phyloP scores from a whole-genome alignment of 129 eudicot genomes.

The Logfia minima region DNA sequence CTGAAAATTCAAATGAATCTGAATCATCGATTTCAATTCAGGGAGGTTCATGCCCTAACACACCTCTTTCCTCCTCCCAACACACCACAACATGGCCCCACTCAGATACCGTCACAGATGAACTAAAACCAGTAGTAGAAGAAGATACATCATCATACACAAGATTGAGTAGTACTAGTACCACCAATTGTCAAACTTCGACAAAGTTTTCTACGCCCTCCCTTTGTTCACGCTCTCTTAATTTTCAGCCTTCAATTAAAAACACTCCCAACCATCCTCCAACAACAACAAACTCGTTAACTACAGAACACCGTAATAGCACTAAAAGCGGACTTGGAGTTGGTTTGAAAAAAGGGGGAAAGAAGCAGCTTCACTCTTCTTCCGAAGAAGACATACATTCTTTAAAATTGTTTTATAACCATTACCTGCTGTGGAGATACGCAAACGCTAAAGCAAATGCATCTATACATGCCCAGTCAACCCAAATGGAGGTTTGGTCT shows the following conservation, averaged over 20 bases:
- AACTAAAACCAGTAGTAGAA: slow-evolving; percentile 2
- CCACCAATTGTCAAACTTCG: slow-evolving; percentile 17
- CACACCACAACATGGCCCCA: slow-evolving; percentile 24
- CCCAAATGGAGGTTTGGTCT: slow-evolving; percentile 73
- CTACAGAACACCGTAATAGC: slow-evolving; percentile 53
- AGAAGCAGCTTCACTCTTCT: slow-evolving; percentile 36
- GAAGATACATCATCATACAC: slow-evolving; percentile 30
- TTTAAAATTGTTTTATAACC: slow-evolving; percentile 68
- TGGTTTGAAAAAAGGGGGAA: slow-evolving; percentile 50
- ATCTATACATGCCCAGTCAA: slow-evolving; percentile 51
- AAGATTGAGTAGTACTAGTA: slow-evolving; percentile 39
- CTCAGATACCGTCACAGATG: slow-evolving; percentile 44
- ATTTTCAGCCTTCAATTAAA: slow-evolving; percentile 39
- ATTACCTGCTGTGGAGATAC: slow-evolving; percentile 62
- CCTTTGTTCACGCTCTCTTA: slow-evolving; percentile 68
- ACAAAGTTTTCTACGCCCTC: slow-evolving; percentile 35
- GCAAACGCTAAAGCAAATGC: slow-evolving; percentile 87
- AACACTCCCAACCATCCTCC: not conserved
- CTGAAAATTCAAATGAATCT: not conserved
- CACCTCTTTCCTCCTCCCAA: slow-evolving; percentile 41
- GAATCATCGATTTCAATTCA: slow-evolving; percentile 27
- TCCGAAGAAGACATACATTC: slow-evolving; percentile 62
- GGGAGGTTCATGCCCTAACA: slow-evolving; percentile 52
- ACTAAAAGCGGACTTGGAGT: slow-evolving; percentile 34
- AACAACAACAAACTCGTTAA: slow-evolving; percentile 25